phyloP scores from a whole-genome alignment of 1,284 basidiomycete genomes.

The Sanguinoderma infundibulare region DNA sequence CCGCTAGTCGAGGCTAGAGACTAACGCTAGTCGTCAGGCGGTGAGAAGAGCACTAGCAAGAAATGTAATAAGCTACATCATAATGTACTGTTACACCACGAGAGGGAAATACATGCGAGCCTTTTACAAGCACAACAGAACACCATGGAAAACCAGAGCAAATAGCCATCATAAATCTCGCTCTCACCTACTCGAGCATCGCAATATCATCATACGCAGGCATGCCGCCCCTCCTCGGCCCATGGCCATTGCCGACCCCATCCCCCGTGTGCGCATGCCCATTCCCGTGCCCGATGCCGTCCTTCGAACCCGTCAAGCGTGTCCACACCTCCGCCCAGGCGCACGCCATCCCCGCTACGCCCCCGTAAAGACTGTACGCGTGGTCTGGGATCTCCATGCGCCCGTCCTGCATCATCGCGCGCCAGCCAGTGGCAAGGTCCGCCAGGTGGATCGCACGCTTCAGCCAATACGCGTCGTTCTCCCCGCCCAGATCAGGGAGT shows the following conservation, averaged over 20 bases:
- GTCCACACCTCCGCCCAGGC: slow-evolving; percentile 53
- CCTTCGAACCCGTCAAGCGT: slow-evolving; percentile 32
- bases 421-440: slow-evolving; percentile 43
- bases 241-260: slow-evolving; percentile 10
- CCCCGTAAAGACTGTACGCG: slow-evolving; percentile 60
- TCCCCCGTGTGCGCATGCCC: slow-evolving; percentile 10
- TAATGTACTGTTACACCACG: too few species aligned
- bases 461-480: slow-evolving; percentile 32
- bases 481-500: not conserved
- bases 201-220: slow-evolving; percentile 34
- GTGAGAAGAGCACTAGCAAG: not conserved
- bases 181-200: slow-evolving; percentile 3
- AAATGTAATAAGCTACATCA: not conserved
- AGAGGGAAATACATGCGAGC: not conserved
- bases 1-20: not conserved
- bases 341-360: slow-evolving; percentile 58
- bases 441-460: slow-evolving; percentile 50
- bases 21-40: not conserved
- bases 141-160: not conserved
- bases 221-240: slow-evolving; percentile 27
- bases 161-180: not conserved
- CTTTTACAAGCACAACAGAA: not conserved
- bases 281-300: slow-evolving; percentile 7
- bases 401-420: slow-evolving; percentile 38
- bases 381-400: slow-evolving; percentile 52